These are phyloP conservation scores for Volvariella volvacea DNA, from an alignment of 1,284 basidiomycete genomes.

Conservation along the genomic window DNA sequence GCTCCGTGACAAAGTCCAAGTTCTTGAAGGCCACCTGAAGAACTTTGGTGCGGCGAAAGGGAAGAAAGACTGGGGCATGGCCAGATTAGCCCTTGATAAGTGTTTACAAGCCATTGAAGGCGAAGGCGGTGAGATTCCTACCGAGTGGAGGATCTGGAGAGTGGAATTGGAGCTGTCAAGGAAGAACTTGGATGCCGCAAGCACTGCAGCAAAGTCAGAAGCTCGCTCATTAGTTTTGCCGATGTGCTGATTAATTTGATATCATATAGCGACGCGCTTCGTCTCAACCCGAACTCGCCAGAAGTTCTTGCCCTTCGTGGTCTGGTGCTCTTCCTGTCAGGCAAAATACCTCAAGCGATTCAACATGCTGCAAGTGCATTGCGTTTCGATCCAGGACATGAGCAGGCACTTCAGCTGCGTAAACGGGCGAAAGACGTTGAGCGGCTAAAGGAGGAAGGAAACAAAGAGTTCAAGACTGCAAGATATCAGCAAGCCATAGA, in stretches of 20 bases:
- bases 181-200: constrained; percentile 65
- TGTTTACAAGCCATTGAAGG: constrained; percentile 66
- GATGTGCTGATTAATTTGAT: constrained; percentile 2
- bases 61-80: constrained; percentile 64
- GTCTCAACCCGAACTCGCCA: constrained; percentile 66
- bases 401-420: constrained; percentile 62
- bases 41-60: constrained; percentile 54
- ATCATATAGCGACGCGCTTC: constrained; percentile 60
- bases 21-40: constrained; percentile 58
- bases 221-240: constrained; percentile 7
- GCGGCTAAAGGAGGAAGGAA: constrained; percentile 80
- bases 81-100: constrained; percentile 64
- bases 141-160: constrained; percentile 74
- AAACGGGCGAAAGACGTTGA: constrained; percentile 78
- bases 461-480: constrained; percentile 66
- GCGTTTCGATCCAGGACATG: constrained; percentile 74
- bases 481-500: constrained; percentile 57
- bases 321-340: constrained; percentile 70
- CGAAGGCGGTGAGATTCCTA: constrained; percentile 67
- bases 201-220: constrained; percentile 64
- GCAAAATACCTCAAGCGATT: constrained; percentile 65
- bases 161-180: constrained; percentile 71
- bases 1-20: constrained; percentile 52
- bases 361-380: constrained; percentile 73
- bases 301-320: constrained; percentile 81